A percentile compares a stretch with the other conserved stretches of the same genome.
Conservation (phyloP, 768 basidiomycete species). For the Gymnopilus dilepis region DNA sequence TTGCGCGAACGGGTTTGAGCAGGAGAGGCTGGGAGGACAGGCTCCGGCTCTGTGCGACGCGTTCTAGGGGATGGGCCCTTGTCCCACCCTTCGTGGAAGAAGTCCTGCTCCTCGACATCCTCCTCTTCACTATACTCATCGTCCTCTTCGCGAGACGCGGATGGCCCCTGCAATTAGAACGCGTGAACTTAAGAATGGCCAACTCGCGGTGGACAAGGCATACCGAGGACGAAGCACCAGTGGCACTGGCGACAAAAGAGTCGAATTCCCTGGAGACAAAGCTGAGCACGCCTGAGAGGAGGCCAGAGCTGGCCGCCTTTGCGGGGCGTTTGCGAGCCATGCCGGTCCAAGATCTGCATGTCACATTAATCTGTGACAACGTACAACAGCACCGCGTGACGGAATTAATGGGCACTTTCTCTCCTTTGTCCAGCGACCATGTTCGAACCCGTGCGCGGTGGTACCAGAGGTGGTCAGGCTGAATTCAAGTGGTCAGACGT, state of each 20-base stretch:
- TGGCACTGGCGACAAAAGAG: constrained; percentile 72
- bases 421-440: constrained; percentile 38
- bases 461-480: constrained; percentile 90
- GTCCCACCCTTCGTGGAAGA: constrained; percentile 15
- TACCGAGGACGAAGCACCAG: constrained; percentile 43
- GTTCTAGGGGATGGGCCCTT: constrained; percentile 5
- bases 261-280: constrained; percentile 76
- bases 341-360: constrained; percentile 21
- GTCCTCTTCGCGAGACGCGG: constrained; percentile 16
- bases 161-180: constrained; percentile 20
- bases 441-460: constrained; percentile 87
- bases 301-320: constrained; percentile 20
- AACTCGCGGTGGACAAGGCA: constrained; percentile 6
- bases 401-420: not conserved
- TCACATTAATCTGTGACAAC: constrained; percentile 19
- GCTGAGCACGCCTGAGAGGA: constrained; percentile 56
- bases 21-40: not conserved
- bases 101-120: constrained; percentile 7
- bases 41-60: not conserved
- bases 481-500: constrained; percentile 94
- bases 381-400: not conserved
- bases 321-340: constrained; percentile 21
- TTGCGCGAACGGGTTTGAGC: not conserved
- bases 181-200: constrained; percentile 19
- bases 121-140: constrained; percentile 22